Evolutionary conservation across 2,329 filamentous ascomycete genomes (phyloP).

Genomic region (Aspergillaceae sp.): DNA sequence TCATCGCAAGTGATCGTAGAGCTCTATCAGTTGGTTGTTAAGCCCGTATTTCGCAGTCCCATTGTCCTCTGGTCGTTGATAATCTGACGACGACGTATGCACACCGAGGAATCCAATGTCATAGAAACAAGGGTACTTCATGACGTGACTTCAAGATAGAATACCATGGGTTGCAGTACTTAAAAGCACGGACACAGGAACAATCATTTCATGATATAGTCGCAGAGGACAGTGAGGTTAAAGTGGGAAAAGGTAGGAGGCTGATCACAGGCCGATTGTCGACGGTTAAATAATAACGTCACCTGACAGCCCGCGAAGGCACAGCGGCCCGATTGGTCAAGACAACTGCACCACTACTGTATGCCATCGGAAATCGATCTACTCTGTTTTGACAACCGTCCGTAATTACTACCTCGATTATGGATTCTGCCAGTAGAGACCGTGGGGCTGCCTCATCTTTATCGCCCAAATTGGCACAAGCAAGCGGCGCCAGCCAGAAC

Average conservation of each 20-base stretch:
- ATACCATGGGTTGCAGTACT: not conserved
- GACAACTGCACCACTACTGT: too few species aligned
- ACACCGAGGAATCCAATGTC: constrained; percentile 3
- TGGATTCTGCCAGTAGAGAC: constrained; percentile 1
- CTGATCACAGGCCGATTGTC: not conserved
- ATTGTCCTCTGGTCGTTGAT: constrained; percentile 10
- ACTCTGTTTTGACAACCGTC: not conserved
- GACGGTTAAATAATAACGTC: constrained; percentile 8
- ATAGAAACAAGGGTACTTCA: constrained; percentile 6
- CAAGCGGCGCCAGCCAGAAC: not conserved
- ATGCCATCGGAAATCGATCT: too few species aligned
- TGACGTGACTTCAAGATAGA: constrained; percentile 1
- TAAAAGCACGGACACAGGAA: not conserved
- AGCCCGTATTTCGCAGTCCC: constrained; percentile 13
- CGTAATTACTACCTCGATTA: not conserved
- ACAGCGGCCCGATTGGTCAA: not conserved
- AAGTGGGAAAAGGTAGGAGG: not conserved
- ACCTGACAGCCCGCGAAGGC: constrained; percentile 7
- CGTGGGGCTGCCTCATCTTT: not conserved
- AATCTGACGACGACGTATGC: constrained; percentile 6
- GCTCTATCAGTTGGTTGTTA: constrained; percentile 7
- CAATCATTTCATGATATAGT: not conserved
- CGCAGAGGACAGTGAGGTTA: not conserved
- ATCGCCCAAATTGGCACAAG: not conserved
- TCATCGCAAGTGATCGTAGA: constrained; percentile 42